Percentiles rank a stretch among this genome's conserved stretches.
These are phyloP conservation scores for Penicillium salamii DNA, from an alignment of 495 filamentous ascomycete genomes.

Conservation along the genomic window DNA sequence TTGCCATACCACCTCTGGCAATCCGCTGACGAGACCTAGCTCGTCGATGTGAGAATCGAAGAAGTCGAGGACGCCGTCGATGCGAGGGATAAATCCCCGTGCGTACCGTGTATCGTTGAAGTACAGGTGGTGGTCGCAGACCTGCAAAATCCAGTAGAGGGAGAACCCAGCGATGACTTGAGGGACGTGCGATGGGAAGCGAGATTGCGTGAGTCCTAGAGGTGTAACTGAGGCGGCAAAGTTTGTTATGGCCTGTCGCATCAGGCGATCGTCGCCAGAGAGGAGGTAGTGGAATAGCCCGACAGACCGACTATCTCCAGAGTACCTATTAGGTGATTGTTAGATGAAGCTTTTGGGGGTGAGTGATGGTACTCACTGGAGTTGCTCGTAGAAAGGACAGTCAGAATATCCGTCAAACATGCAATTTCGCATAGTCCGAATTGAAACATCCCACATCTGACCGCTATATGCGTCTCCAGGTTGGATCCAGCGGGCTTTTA, in stretches of 20 bases:
- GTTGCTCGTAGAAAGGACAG: constrained; percentile 41
- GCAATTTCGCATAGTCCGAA: constrained; percentile 35
- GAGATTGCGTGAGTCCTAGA: constrained; percentile 33
- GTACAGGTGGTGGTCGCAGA: constrained; percentile 35
- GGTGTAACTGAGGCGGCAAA: constrained; percentile 30
- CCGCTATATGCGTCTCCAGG: constrained; percentile 11
- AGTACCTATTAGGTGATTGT: constrained; percentile 16
- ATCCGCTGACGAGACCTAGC: constrained; percentile 29
- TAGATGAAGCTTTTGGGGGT: not conserved
- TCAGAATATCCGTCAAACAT: constrained; percentile 42
- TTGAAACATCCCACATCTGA: constrained; percentile 31
- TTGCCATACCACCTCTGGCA: constrained; percentile 31
- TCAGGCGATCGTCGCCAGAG: constrained; percentile 35
- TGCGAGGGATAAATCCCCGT: constrained; percentile 28
- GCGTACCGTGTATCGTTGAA: constrained; percentile 31
- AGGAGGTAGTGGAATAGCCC: constrained; percentile 38
- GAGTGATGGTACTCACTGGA: constrained; percentile 26
- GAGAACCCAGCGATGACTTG: constrained; percentile 37
- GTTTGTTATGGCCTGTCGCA: constrained; percentile 37
- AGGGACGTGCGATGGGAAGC: constrained; percentile 33
- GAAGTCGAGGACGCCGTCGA: constrained; percentile 38
- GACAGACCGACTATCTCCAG: constrained; percentile 30
- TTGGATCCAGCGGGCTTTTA: constrained; percentile 28
- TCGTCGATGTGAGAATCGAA: constrained; percentile 30
- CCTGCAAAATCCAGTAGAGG: constrained; percentile 36